phyloP scores from a whole-genome alignment of 805 yeast genomes.

The Blastobotrys peoriensis region DNA sequence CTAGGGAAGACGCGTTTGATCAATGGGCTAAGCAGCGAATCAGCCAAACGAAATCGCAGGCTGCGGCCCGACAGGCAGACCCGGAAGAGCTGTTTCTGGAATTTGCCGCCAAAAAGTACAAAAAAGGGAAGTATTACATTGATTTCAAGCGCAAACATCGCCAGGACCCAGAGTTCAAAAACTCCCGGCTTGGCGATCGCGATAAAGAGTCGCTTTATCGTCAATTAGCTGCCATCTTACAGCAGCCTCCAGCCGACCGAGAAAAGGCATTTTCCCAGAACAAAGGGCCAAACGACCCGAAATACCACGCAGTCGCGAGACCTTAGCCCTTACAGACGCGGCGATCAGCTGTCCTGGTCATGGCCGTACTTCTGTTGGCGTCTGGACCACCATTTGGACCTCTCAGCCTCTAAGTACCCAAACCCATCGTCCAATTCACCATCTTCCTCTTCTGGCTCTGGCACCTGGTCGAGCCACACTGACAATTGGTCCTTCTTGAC shows the following conservation, averaged over 20 bases:
- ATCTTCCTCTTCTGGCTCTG: constrained; percentile 12
- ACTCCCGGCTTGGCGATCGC: constrained; percentile 28
- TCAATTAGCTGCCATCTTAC: constrained; percentile 25
- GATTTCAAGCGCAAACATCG: constrained; percentile 37
- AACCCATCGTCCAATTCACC: constrained; percentile 22
- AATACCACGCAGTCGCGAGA: not conserved
- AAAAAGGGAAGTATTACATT: constrained; percentile 27
- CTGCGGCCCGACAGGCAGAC: constrained; percentile 5
- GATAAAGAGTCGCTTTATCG: constrained; percentile 36
- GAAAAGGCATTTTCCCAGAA: constrained; percentile 15
- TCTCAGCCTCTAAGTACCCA: constrained; percentile 14
- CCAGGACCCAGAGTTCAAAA: constrained; percentile 23
- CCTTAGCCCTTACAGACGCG: not conserved
- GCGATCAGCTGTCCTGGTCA: not conserved
- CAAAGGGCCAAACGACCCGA: not conserved
- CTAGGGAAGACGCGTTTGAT: constrained; percentile 38
- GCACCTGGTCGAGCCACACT: constrained; percentile 13
- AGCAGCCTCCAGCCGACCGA: constrained; percentile 18
- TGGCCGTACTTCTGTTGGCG: constrained; percentile 14
- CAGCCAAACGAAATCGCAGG: constrained; percentile 8
- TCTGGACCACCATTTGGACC: constrained; percentile 19
- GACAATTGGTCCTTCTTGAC: constrained; percentile 5
- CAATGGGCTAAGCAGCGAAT: constrained; percentile 36
- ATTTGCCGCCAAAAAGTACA: constrained; percentile 26
- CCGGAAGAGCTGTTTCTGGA: constrained; percentile 25